Percentiles rank a stretch among this genome's conserved stretches.
Evolutionary conservation across 1,284 basidiomycete genomes (phyloP).

Genomic region (Coniophora puteana): DNA sequence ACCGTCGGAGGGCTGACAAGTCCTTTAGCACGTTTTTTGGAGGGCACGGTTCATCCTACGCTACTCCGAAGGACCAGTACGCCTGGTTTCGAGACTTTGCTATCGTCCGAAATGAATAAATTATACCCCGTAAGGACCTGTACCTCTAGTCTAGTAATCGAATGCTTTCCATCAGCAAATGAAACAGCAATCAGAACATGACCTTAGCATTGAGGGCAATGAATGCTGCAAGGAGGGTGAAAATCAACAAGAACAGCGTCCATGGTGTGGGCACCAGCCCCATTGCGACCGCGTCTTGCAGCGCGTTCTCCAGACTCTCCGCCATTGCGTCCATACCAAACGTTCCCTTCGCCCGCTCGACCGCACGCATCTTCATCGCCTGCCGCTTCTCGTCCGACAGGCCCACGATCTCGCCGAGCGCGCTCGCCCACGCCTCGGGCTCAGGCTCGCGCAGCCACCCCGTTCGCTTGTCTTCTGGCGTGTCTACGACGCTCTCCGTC

Average conservation of each 20-base stretch:
- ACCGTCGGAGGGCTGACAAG: background rate
- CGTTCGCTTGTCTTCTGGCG: slow-evolving; percentile 31
- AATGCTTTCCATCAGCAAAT: background rate
- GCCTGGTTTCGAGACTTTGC: slow-evolving; percentile 72
- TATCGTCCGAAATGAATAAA: slow-evolving; percentile 26
- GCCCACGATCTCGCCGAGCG: slow-evolving; percentile 57
- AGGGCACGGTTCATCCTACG: slow-evolving; percentile 60
- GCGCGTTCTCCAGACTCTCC: slow-evolving; percentile 54
- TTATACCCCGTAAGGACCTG: background rate
- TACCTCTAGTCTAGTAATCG: background rate
- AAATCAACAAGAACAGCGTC: slow-evolving; percentile 12
- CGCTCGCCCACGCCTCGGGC: slow-evolving; percentile 64
- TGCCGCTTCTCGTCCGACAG: slow-evolving; percentile 44
- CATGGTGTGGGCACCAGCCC: slow-evolving; percentile 32
- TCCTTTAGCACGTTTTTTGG: slow-evolving; percentile 72
- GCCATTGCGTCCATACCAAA: slow-evolving; percentile 71
- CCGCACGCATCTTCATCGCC: slow-evolving; percentile 51
- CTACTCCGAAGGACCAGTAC: slow-evolving; percentile 68
- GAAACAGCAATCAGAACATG: slow-evolving; percentile 11
- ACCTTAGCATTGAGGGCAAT: slow-evolving; percentile 22
- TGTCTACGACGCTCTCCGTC: slow-evolving; percentile 80
- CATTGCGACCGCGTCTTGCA: slow-evolving; percentile 49
- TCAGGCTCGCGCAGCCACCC: slow-evolving; percentile 73
- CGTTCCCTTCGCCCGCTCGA: slow-evolving; percentile 48
- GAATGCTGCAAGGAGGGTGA: slow-evolving; percentile 18